phyloP scores from a whole-genome alignment of 768 basidiomycete species.

The Lactarius tabidus region DNA sequence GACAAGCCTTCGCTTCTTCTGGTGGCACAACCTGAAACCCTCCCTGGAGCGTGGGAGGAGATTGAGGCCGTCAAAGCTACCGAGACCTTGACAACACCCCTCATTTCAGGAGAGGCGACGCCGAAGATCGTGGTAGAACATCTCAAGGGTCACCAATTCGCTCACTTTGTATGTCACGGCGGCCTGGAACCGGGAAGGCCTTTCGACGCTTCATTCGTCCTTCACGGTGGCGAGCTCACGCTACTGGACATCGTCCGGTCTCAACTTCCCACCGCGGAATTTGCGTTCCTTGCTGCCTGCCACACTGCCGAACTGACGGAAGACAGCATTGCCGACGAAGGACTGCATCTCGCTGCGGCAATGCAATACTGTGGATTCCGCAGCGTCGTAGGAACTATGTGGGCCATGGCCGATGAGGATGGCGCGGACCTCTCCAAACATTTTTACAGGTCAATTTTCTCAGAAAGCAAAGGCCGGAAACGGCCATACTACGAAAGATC shows the following conservation, averaged over 20 bases:
- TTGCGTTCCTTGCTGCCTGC: too few relatives aligned
- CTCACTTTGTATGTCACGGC: conserved; percentile 16
- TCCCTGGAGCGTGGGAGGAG: neutral
- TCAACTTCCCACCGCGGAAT: too few relatives aligned
- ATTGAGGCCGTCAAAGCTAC: neutral
- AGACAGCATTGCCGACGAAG: conserved; percentile 8
- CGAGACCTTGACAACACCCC: neutral
- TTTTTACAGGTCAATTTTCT: neutral
- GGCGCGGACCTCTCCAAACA: neutral
- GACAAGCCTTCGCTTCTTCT: neutral
- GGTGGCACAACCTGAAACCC: neutral
- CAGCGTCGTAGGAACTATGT: conserved; percentile 16
- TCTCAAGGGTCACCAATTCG: neutral
- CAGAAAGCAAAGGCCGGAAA: too few relatives aligned
- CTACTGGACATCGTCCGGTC: conserved; percentile 5
- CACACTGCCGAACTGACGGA: conserved; percentile 11
- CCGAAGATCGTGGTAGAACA: neutral
- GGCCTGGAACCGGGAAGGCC: neutral
- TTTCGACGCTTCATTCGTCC: conserved; percentile 1
- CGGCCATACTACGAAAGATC: neutral
- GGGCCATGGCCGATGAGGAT: conserved; percentile 13
- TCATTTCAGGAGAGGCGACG: neutral
- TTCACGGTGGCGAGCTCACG: neutral
- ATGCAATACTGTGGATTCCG: too few relatives aligned
- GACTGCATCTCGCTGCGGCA: conserved; percentile 12